phyloP scores from a whole-genome alignment of 139 green algal species.

The Chlorella sorokiniana region DNA sequence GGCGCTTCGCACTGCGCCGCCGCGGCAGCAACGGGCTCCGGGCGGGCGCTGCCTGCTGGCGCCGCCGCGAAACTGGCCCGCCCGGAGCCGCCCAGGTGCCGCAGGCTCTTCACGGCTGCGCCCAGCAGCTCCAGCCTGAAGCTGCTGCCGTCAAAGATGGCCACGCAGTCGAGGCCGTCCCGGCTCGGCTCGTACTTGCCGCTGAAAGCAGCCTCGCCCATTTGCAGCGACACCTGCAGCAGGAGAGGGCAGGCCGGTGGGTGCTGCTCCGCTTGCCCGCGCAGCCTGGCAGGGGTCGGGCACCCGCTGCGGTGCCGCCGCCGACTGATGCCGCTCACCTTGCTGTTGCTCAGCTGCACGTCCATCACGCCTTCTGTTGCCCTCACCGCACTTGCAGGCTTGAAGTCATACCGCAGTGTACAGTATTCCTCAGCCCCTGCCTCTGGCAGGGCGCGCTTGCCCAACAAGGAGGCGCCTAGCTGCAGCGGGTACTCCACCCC shows the following conservation, averaged over 20 bases:
- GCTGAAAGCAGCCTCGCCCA: slow-evolving; percentile 8
- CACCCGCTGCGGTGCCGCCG: not conserved
- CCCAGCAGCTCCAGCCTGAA: slow-evolving; percentile 34
- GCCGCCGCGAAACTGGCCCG: not conserved
- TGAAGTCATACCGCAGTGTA: slow-evolving; percentile 35
- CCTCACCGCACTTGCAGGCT: slow-evolving; percentile 19
- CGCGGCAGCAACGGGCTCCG: too few species aligned
- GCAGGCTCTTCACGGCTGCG: slow-evolving; percentile 22
- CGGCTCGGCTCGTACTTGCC: slow-evolving; percentile 16
- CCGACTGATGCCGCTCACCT: not conserved
- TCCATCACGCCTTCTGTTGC: slow-evolving; percentile 11
- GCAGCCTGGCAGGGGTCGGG: not conserved
- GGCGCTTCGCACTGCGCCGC: too few species aligned
- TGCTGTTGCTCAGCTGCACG: slow-evolving; percentile 17
- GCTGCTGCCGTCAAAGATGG: slow-evolving; percentile 23
- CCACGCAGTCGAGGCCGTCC: slow-evolving; percentile 32
- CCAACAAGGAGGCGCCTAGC: slow-evolving; percentile 33
- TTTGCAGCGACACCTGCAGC: slow-evolving; percentile 17
- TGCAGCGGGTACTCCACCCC: slow-evolving; percentile 20
- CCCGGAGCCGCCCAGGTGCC: not conserved
- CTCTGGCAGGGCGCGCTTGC: not conserved
- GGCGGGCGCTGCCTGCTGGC: not conserved
- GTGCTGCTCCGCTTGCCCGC: not conserved
- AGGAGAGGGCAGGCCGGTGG: not conserved
- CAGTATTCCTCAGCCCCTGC: slow-evolving; percentile 2